A percentile compares a stretch with the other conserved stretches of the same genome.
Evolutionary conservation across 2,329 filamentous ascomycete species (phyloP).

Genomic region (Talaromyces sp.): DNA sequence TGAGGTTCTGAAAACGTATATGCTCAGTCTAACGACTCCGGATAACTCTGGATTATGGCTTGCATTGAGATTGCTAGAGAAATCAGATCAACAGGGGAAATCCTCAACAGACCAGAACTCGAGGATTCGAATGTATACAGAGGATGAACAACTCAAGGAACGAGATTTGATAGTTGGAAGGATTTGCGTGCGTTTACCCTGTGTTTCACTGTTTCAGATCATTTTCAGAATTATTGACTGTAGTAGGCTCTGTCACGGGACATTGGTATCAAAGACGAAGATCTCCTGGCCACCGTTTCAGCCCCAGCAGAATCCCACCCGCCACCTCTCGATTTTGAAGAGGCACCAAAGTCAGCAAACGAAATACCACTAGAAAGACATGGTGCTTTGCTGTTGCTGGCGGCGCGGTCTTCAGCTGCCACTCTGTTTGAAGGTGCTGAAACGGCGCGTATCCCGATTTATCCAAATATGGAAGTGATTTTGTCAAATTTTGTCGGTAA

Average conservation of each 20-base stretch:
- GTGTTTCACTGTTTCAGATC: neutral
- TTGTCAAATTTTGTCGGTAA: slow-evolving; percentile 52
- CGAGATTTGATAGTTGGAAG: slow-evolving; percentile 57
- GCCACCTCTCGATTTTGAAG: slow-evolving; percentile 51
- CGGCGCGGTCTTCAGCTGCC: slow-evolving; percentile 50
- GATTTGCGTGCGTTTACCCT: slow-evolving; percentile 42
- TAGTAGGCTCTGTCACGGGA: slow-evolving; percentile 52
- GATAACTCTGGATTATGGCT: slow-evolving; percentile 43
- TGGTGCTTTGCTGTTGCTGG: slow-evolving; percentile 53
- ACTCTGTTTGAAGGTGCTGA: slow-evolving; percentile 48
- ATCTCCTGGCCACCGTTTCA: slow-evolving; percentile 47
- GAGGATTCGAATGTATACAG: slow-evolving; percentile 51
- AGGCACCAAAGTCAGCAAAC: slow-evolving; percentile 50
- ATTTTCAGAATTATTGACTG: neutral
- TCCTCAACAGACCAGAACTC: slow-evolving; percentile 34
- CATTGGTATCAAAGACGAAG: slow-evolving; percentile 48
- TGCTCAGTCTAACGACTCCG: slow-evolving; percentile 41
- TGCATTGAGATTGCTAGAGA: slow-evolving; percentile 55
- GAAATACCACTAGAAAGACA: slow-evolving; percentile 57
- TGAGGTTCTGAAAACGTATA: slow-evolving; percentile 60
- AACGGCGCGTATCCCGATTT: slow-evolving; percentile 45
- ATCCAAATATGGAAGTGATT: slow-evolving; percentile 52
- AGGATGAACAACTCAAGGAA: slow-evolving; percentile 49
- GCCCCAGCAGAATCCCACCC: slow-evolving; percentile 39
- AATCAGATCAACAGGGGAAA: slow-evolving; percentile 48